Evolutionary conservation across 2,329 filamentous ascomycete genomes (phyloP).

Genomic region (Aspergillus udagawae): DNA sequence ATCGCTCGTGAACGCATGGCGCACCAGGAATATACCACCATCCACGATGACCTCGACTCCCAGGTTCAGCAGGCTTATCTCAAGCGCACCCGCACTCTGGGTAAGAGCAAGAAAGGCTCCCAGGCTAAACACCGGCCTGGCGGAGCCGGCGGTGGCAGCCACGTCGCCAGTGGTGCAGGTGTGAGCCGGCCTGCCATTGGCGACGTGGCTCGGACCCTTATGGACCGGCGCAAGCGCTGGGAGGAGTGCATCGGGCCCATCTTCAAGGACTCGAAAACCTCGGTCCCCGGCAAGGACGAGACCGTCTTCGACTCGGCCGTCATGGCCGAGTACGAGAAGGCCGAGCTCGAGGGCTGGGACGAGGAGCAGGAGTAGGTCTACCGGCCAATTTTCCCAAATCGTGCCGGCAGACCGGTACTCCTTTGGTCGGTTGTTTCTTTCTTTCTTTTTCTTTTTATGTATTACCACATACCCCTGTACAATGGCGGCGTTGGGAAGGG

Average conservation of each 20-base stretch:
- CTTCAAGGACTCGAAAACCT: conserved; percentile 76
- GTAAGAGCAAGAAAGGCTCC: conserved; percentile 84
- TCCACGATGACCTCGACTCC: conserved; percentile 90
- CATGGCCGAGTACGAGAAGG: conserved; percentile 71
- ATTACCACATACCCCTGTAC: conserved; percentile 1
- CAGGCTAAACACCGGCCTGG: conserved; percentile 59
- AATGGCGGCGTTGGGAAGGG: background rate
- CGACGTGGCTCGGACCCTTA: conserved; percentile 83
- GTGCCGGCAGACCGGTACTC: background rate
- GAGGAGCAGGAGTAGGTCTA: conserved; percentile 63
- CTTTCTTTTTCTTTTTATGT: background rate
- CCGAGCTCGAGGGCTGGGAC: conserved; percentile 76
- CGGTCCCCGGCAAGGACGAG: conserved; percentile 65
- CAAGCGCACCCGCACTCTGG: conserved; percentile 89
- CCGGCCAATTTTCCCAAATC: background rate
- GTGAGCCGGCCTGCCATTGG: conserved; percentile 65
- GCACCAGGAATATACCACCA: conserved; percentile 93
- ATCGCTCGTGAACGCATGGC: conserved; percentile 90
- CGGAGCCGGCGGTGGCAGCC: conserved; percentile 68
- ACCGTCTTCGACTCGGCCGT: conserved; percentile 69
- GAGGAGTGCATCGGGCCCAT: conserved; percentile 86
- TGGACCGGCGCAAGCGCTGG: conserved; percentile 89
- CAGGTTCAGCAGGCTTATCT: conserved; percentile 94
- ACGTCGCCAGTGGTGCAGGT: conserved; percentile 41
- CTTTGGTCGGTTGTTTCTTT: conserved; percentile 1